Percentiles rank a stretch among this genome's conserved stretches.
phyloP scores from a whole-genome alignment of 768 basidiomycete species.

The Lentinula raphanica region DNA sequence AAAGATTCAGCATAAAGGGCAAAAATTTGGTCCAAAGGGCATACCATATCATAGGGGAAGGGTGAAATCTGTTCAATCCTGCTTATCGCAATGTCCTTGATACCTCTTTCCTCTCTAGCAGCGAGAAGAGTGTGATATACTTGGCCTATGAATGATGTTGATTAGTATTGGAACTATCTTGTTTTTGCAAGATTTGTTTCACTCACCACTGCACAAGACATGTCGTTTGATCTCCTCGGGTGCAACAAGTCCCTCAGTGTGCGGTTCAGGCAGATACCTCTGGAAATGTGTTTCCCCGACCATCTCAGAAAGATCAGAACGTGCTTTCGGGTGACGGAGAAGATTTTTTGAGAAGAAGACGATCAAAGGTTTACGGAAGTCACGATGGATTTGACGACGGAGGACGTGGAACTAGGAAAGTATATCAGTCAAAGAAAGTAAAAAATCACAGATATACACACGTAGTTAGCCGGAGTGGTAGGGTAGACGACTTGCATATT shows the following conservation, averaged over 20 bases:
- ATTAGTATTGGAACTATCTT: conserved; percentile 5
- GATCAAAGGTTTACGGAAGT: conserved; percentile 96
- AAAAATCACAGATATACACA: conserved; percentile 24
- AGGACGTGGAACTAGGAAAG: conserved; percentile 82
- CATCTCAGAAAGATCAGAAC: conserved; percentile 86
- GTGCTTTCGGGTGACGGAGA: conserved; percentile 89
- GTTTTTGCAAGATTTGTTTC: not conserved
- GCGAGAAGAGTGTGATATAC: conserved; percentile 87
- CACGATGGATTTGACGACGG: conserved; percentile 93
- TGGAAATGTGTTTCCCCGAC: conserved; percentile 85
- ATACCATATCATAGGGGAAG: conserved; percentile 91
- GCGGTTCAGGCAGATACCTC: conserved; percentile 85
- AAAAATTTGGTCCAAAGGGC: conserved; percentile 17
- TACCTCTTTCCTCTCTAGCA: conserved; percentile 86
- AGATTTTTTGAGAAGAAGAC: conserved; percentile 97
- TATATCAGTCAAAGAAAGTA: not conserved
- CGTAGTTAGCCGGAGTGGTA: conserved; percentile 94
- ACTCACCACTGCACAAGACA: conserved; percentile 77
- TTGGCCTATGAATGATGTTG: conserved; percentile 58
- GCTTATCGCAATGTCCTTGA: conserved; percentile 92
- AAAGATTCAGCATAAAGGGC: conserved; percentile 1
- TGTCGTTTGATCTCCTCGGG: conserved; percentile 89
- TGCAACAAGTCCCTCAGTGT: conserved; percentile 63
- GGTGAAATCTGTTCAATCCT: conserved; percentile 94
- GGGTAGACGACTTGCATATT: conserved; percentile 99